Percentiles rank a stretch among this genome's conserved stretches.
phyloP scores from a whole-genome alignment of 2,329 filamentous ascomycete species.

The Claviceps quebecensis region DNA sequence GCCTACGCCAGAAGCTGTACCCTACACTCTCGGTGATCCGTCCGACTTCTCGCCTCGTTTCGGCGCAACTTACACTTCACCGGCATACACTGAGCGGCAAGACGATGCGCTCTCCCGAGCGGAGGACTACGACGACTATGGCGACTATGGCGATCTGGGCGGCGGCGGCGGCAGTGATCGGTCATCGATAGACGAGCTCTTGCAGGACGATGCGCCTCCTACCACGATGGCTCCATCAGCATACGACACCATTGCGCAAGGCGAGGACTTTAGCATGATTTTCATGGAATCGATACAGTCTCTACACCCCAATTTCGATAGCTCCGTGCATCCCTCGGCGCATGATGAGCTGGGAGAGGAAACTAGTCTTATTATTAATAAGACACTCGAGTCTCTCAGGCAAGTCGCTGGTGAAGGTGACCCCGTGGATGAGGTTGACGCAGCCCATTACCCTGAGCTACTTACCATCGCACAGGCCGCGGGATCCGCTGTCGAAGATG shows the following conservation, averaged over 20 bases:
- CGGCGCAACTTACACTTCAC: not conserved
- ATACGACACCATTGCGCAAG: constrained; percentile 32
- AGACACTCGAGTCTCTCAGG: constrained; percentile 37
- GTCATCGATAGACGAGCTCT: constrained; percentile 19
- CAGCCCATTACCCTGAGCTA: constrained; percentile 2
- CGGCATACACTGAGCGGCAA: not conserved
- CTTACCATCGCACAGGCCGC: constrained; percentile 1
- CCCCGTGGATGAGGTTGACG: not conserved
- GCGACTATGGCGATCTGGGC: constrained; percentile 10
- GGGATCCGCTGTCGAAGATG: not conserved
- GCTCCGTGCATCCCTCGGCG: constrained; percentile 18
- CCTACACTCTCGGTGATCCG: not conserved
- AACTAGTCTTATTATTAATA: constrained; percentile 42
- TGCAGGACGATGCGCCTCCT: constrained; percentile 2
- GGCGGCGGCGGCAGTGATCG: constrained; percentile 18
- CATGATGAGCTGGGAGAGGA: constrained; percentile 38
- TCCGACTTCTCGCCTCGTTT: constrained; percentile 7
- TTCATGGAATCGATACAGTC: constrained; percentile 40
- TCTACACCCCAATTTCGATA: constrained; percentile 27
- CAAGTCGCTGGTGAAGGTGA: constrained; percentile 12
- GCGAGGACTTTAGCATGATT: constrained; percentile 46
- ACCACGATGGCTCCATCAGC: constrained; percentile 10
- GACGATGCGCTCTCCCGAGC: constrained; percentile 10
- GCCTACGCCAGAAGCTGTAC: constrained; percentile 19
- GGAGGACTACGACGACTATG: constrained; percentile 13